A percentile compares a stretch with the other conserved stretches of the same genome.
Evolutionary conservation across 139 green algal genomes (phyloP).

Genomic region (Protoeuglena noctilucae): DNA sequence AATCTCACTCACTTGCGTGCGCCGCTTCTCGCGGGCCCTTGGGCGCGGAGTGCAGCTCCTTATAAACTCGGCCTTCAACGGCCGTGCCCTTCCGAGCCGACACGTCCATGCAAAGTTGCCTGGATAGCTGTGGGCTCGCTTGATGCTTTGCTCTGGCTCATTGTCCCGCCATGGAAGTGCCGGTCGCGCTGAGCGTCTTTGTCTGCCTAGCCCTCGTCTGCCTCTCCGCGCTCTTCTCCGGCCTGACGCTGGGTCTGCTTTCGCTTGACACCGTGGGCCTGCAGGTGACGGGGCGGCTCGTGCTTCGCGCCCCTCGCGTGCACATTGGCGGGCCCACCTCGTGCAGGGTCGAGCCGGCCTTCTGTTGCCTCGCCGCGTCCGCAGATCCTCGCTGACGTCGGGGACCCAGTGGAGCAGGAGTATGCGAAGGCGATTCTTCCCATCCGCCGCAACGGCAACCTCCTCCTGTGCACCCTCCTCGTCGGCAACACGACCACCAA

Average conservation of each 20-base stretch:
- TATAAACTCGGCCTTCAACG: too few species aligned
- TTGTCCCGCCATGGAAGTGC: neutral
- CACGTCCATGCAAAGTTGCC: too few species aligned
- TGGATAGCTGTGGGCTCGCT: too few species aligned
- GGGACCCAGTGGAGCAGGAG: constrained; percentile 3
- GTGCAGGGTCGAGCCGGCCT: neutral
- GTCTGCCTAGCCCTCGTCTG: neutral
- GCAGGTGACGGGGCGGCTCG: constrained; percentile 11
- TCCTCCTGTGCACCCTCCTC: constrained; percentile 50
- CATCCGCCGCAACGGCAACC: constrained; percentile 35
- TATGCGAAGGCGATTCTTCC: constrained; percentile 19
- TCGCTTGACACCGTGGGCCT: constrained; percentile 13
- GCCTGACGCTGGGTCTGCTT: constrained; percentile 27
- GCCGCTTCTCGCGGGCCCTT: too few species aligned
- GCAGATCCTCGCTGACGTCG: constrained; percentile 17
- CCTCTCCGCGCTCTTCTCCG: constrained; percentile 15
- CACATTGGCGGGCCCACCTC: neutral
- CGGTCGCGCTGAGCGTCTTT: neutral
- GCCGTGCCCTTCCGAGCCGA: too few species aligned
- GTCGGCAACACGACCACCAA: constrained; percentile 47
- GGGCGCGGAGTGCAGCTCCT: too few species aligned
- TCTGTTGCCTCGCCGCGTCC: constrained; percentile 11
- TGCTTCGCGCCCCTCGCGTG: constrained; percentile 8
- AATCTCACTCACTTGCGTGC: too few species aligned
- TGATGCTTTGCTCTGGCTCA: too few species aligned